phyloP scores from a whole-genome alignment of 345 rosid species.

The Moricandia arvensis region DNA sequence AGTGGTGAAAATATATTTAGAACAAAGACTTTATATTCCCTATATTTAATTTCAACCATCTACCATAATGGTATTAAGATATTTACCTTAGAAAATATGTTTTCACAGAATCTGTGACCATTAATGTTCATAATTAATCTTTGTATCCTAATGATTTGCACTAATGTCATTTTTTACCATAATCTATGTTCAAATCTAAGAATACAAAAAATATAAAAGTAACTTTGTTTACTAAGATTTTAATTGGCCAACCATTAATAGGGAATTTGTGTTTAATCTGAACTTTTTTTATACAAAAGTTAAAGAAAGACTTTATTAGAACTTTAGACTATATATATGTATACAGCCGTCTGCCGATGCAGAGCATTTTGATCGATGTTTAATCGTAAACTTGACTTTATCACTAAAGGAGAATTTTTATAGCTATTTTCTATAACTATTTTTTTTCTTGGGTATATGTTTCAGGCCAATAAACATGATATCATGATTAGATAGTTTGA shows the following conservation, averaged over 20 bases:
- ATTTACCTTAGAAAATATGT: neutral
- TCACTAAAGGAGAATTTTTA: neutral
- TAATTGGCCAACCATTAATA: neutral
- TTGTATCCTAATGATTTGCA: neutral
- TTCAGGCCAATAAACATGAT: constrained; percentile 24
- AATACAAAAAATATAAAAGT: neutral
- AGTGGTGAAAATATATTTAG: neutral
- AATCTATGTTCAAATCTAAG: no score
- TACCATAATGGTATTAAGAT: neutral
- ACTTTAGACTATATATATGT: neutral
- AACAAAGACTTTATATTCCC: neutral
- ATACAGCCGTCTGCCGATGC: neutral
- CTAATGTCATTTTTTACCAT: no score
- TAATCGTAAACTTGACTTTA: neutral
- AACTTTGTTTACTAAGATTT: neutral
- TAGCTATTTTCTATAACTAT: neutral
- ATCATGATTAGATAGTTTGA: constrained; percentile 31
- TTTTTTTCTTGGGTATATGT: constrained; percentile 5
- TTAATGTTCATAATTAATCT: neutral
- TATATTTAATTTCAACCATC: constrained; percentile 6
- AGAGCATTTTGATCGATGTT: neutral
- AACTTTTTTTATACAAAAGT: neutral
- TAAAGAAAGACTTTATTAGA: neutral
- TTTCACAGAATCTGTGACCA: neutral
- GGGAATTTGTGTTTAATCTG: neutral